Percentiles rank a stretch among this genome's conserved stretches.
These are phyloP conservation scores for Annulohypoxylon nitens DNA, from an alignment of 495 filamentous ascomycete species.

Conservation along the genomic window DNA sequence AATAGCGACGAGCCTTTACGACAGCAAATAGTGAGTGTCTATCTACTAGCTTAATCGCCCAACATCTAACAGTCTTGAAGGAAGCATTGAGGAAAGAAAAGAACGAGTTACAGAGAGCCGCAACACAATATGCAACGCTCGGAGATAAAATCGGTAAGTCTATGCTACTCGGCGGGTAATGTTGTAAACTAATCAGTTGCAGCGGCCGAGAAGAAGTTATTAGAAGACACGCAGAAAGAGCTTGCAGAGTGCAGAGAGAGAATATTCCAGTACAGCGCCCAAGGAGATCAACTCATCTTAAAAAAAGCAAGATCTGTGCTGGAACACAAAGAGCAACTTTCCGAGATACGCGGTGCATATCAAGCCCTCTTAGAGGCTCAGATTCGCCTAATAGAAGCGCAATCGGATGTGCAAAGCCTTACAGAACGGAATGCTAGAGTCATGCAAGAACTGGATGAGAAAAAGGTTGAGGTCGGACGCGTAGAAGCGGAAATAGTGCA, in stretches of 20 bases:
- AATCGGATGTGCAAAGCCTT: slow-evolving; percentile 78
- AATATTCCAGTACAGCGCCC: slow-evolving; percentile 56
- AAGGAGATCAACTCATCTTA: slow-evolving; percentile 70
- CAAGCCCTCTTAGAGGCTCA: slow-evolving; percentile 75
- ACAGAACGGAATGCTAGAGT: slow-evolving; percentile 72
- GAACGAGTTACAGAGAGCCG: slow-evolving; percentile 69
- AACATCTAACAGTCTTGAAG: slow-evolving; percentile 51
- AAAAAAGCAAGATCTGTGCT: slow-evolving; percentile 74
- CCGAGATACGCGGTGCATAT: slow-evolving; percentile 68
- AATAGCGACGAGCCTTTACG: slow-evolving; percentile 25
- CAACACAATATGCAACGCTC: slow-evolving; percentile 71
- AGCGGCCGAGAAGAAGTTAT: slow-evolving; percentile 68
- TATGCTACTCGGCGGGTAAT: slow-evolving; percentile 23
- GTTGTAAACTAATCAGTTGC: slow-evolving; percentile 36
- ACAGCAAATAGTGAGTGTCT: slow-evolving; percentile 52
- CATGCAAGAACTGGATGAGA: slow-evolving; percentile 64
- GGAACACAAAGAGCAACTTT: slow-evolving; percentile 69
- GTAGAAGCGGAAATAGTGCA: slow-evolving; percentile 43
- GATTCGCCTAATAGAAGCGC: slow-evolving; percentile 79
- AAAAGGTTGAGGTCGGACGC: slow-evolving; percentile 30
- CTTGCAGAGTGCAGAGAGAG: slow-evolving; percentile 50
- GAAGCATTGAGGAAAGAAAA: slow-evolving; percentile 54
- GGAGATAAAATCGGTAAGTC: slow-evolving; percentile 75
- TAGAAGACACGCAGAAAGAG: slow-evolving; percentile 57
- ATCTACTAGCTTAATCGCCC: neutral